A percentile compares a stretch with the other conserved stretches of the same genome.
phyloP scores from a whole-genome alignment of 257 asterid species.

The Scutellaria barbata region DNA sequence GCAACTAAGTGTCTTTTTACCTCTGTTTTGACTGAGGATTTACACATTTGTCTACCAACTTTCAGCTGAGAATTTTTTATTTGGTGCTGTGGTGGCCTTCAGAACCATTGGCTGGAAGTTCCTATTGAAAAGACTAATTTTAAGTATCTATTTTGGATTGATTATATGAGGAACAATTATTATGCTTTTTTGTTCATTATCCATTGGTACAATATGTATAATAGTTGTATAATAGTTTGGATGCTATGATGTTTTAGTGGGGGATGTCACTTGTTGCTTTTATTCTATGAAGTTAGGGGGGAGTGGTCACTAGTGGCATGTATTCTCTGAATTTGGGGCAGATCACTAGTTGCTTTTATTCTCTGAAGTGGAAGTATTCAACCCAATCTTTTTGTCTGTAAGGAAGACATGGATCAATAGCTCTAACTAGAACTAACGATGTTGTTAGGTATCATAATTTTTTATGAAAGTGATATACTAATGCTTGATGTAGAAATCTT shows the following conservation, averaged over 20 bases:
- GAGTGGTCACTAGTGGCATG: neutral
- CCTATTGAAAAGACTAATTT: neutral
- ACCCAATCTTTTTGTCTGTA: neutral
- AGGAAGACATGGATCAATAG: neutral
- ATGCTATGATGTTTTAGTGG: neutral
- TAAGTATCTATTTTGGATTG: neutral
- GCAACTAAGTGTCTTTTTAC: neutral
- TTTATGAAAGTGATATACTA: neutral
- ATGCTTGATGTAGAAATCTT: neutral
- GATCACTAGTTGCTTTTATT: neutral
- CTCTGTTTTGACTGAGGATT: neutral
- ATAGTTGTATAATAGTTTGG: too few relatives aligned
- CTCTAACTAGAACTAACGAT: slow-evolving; percentile 1
- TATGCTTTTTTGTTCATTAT: neutral
- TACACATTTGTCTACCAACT: neutral
- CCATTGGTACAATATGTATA: too few relatives aligned
- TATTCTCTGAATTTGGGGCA: neutral
- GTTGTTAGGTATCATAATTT: neutral
- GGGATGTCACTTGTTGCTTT: neutral
- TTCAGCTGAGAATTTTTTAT: neutral
- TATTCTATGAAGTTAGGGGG: too few relatives aligned
- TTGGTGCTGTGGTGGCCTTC: slow-evolving; percentile 4
- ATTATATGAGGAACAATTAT: neutral
- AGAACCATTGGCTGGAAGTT: neutral
- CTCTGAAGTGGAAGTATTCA: neutral